Evolutionary conservation across 2,329 filamentous ascomycete species (phyloP), one percentile per base, ranked within the genome.

Genomic region (Paraphaeosphaeria minitans): DNA sequence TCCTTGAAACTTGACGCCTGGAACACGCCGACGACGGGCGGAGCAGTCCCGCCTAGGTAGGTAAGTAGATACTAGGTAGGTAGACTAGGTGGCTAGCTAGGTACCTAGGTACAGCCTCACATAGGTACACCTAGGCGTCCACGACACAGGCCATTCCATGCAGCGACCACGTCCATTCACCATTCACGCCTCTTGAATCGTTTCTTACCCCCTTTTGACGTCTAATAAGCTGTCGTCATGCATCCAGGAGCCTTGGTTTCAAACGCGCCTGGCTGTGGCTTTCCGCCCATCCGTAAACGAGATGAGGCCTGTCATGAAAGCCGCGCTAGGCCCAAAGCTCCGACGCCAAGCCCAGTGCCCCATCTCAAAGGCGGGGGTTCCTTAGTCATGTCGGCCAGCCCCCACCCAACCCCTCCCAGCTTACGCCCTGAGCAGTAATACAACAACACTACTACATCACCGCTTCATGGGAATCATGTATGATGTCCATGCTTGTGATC

Each of bases 1-100:
- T 66, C 68, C 68, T 64, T 64, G 31, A 50, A 3, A 31, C 68
- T 64, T 64, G 31, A 50, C 16, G 47, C 31, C 47, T 50, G 71
- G 33, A 31, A 47, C 54, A 49, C 54, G 35, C 22, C 58, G 39
- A 53, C 45, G 53, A 53, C 51, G 43, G 49, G 35, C 59, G 62
- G 66, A 66, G 61, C 57, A 51, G 60, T 58, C 67, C 62, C 61
- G 58, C 51, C 65, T 58, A n/a, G n/a, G n/a, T n/a, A n/a, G n/a
- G n/a, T n/a, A n/a, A n/a, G n/a, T n/a, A n/a, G n/a, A n/a, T n/a
- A n/a, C n/a, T n/a, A n/a, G n/a, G n/a, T n/a, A n/a, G n/a, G n/a
- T n/a, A n/a, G n/a, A n/a, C n/a, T n/a, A n/a, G n/a, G n/a, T n/a
- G n/a, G n/a, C n/a, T n/a, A n/a, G n/a, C n/a, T n/a, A n/a, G n/a